Percentiles rank a stretch among this genome's conserved stretches.
Conservation (phyloP, 768 basidiomycete species). For the Termitomyces sp. region DNA sequence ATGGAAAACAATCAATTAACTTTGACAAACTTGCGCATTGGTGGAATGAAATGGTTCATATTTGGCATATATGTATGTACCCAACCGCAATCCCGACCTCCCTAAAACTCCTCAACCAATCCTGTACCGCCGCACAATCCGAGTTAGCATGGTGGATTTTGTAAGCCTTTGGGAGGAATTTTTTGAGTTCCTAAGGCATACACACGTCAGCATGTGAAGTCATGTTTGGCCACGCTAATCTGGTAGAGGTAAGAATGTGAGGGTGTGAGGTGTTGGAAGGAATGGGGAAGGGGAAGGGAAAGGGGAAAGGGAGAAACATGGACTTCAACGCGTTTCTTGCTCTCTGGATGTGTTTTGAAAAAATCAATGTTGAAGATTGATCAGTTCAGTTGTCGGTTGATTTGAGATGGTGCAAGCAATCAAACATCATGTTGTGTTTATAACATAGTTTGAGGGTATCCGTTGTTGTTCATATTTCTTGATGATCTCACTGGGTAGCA, state of each 20-base stretch:
- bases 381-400: too few relatives aligned
- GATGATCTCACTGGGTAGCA: too few relatives aligned
- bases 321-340: conserved; percentile 69
- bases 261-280: too few relatives aligned
- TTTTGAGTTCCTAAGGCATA: conserved; percentile 54
- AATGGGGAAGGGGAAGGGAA: too few relatives aligned
- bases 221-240: too few relatives aligned
- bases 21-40: background rate
- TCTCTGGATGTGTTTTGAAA: conserved; percentile 79
- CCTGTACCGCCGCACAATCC: conserved; percentile 43
- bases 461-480: conserved; percentile 49
- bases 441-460: conserved; percentile 64
- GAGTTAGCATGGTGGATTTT: conserved; percentile 52
- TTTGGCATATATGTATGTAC: too few relatives aligned
- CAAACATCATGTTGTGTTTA: conserved; percentile 68
- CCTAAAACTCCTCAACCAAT: conserved; percentile 7
- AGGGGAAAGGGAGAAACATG: conserved; percentile 12
- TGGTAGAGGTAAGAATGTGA: too few relatives aligned
- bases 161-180: conserved; percentile 55
- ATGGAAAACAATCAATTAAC: background rate
- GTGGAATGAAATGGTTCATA: background rate
- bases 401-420: conserved; percentile 60
- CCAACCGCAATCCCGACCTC: too few relatives aligned
- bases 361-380: conserved; percentile 44
- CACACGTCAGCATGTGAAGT: too few relatives aligned